Conservation (phyloP, 148 eudicot genomes). For the Suaeda aralocaspica region DNA sequence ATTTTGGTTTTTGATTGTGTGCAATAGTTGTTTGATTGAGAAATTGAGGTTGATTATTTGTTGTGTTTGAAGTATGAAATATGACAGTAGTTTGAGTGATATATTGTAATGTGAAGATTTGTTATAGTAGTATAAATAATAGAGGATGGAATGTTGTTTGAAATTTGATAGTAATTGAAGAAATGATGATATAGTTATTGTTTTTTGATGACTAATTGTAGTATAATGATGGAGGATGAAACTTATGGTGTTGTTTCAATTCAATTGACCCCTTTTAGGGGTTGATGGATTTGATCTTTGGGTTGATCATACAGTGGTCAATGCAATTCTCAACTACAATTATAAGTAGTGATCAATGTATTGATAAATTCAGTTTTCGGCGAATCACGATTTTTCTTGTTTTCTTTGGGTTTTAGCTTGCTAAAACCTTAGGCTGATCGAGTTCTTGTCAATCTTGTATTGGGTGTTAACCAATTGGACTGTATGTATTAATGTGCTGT, state of each 20-base stretch:
- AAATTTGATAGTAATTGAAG: neutral
- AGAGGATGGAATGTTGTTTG: neutral
- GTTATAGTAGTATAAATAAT: neutral
- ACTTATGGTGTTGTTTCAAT: too few relatives aligned
- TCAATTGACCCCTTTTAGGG: too few relatives aligned
- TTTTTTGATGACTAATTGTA: neutral
- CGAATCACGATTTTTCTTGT: neutral
- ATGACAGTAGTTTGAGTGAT: neutral
- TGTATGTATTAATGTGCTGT: neutral
- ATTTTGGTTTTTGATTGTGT: neutral
- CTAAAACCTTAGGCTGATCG: neutral
- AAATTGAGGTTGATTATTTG: neutral
- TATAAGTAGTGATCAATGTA: too few relatives aligned
- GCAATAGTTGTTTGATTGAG: neutral
- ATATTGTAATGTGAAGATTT: neutral
- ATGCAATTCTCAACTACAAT: too few relatives aligned
- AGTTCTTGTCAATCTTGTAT: neutral
- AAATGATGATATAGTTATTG: neutral
- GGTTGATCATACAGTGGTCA: too few relatives aligned
- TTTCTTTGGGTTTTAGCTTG: neutral
- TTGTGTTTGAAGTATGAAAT: neutral
- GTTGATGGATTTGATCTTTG: too few relatives aligned
- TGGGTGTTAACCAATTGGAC: neutral
- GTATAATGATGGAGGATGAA: neutral
- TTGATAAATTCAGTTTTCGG: too few relatives aligned